These are phyloP conservation scores for Lactarius sanguifluus DNA, from an alignment of 768 basidiomycete species.

Conservation along the genomic window DNA sequence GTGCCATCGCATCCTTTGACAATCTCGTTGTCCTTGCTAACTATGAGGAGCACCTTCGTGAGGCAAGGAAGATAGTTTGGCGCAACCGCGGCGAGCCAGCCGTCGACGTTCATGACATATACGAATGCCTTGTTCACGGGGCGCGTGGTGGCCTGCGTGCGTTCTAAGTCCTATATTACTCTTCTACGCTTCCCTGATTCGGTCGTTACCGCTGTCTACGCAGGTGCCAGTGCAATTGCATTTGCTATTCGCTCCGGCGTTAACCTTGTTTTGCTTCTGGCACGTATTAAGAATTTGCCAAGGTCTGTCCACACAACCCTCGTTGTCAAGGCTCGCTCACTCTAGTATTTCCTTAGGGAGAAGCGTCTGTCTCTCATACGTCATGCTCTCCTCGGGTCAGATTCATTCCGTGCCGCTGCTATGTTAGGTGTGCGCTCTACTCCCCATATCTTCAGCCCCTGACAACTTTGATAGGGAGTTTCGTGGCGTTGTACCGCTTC, in stretches of 20 bases:
- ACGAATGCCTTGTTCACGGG: conserved; percentile 71
- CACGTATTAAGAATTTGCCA: conserved; percentile 64
- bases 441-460: neutral
- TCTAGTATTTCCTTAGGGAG: conserved; percentile 43
- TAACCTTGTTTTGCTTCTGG: conserved; percentile 75
- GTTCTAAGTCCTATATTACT: conserved; percentile 36
- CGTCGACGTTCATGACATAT: conserved; percentile 59
- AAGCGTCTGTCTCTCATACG: conserved; percentile 65
- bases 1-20: conserved; percentile 73
- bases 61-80: conserved; percentile 81
- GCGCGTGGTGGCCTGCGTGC: conserved; percentile 66
- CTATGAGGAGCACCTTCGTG: conserved; percentile 70
- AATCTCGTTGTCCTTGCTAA: conserved; percentile 83
- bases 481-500: conserved; percentile 76
- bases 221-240: conserved; percentile 80
- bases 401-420: conserved; percentile 80
- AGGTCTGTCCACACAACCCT: conserved; percentile 46
- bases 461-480: conserved; percentile 53
- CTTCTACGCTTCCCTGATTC: neutral
- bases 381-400: conserved; percentile 80
- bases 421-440: conserved; percentile 67
- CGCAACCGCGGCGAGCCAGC: conserved; percentile 76
- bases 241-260: conserved; percentile 81
- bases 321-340: conserved; percentile 2
- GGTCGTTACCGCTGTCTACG: neutral